Percentiles rank a stretch among this genome's conserved stretches.
Evolutionary conservation across 805 yeast genomes (phyloP).

Genomic region (Metschnikowia peoriensis): DNA sequence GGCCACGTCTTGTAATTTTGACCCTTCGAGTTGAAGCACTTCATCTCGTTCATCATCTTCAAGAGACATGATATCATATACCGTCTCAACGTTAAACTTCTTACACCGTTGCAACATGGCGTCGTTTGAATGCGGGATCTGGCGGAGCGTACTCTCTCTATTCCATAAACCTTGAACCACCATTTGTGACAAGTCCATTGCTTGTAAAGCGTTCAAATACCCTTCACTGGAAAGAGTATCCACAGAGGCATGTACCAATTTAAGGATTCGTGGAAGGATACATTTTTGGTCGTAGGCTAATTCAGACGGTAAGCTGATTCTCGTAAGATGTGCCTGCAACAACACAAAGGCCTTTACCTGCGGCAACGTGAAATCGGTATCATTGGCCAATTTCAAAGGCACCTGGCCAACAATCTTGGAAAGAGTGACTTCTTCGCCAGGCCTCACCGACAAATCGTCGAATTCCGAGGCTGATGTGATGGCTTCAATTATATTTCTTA

Average conservation of each 20-base stretch:
- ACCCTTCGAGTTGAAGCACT: slow-evolving; percentile 52
- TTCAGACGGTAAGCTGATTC: slow-evolving; percentile 62
- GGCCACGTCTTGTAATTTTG: slow-evolving; percentile 63
- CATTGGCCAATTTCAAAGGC: slow-evolving; percentile 54
- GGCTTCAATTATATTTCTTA: slow-evolving; percentile 62
- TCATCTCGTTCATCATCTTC: slow-evolving; percentile 74
- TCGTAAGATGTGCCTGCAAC: slow-evolving; percentile 77
- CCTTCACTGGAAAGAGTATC: slow-evolving; percentile 84
- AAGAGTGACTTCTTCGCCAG: slow-evolving; percentile 53
- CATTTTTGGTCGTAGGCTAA: slow-evolving; percentile 53
- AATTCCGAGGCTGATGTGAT: slow-evolving; percentile 71
- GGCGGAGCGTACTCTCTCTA: slow-evolving; percentile 72
- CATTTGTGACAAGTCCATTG: slow-evolving; percentile 90
- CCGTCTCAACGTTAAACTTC: slow-evolving; percentile 57
- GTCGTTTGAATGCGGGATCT: slow-evolving; percentile 66
- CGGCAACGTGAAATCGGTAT: slow-evolving; percentile 48
- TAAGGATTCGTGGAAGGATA: slow-evolving; percentile 50
- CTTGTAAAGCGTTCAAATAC: slow-evolving; percentile 67
- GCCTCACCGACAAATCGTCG: slow-evolving; percentile 60
- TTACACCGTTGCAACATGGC: slow-evolving; percentile 54
- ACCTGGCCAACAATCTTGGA: slow-evolving; percentile 51
- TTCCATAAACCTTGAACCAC: slow-evolving; percentile 85
- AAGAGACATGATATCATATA: slow-evolving; percentile 75
- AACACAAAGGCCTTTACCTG: slow-evolving; percentile 69
- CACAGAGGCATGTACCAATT: slow-evolving; percentile 61